Evolutionary conservation across 306 rosid genomes (phyloP).

Genomic region (Vigna angularis): DNA sequence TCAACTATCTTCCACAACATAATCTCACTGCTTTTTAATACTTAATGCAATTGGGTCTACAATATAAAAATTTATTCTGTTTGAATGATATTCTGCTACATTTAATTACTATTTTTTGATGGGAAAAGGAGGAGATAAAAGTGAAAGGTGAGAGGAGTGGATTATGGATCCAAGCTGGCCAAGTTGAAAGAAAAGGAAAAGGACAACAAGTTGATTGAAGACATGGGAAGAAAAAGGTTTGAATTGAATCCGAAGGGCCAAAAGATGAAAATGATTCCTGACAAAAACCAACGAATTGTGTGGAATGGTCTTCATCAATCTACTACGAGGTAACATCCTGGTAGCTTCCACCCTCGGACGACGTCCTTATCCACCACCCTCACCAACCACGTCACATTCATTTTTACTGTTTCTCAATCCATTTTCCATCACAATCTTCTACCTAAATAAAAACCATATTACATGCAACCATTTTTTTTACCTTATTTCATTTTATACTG

Average conservation of each 20-base stretch:
- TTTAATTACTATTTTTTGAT: no score
- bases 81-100: no score
- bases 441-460: neutral
- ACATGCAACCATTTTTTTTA: slow-evolving; percentile 26
- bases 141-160: slow-evolving; percentile 25
- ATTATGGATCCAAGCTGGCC: slow-evolving; percentile 46
- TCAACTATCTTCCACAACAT: no score
- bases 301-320: slow-evolving; percentile 27
- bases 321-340: slow-evolving; percentile 50
- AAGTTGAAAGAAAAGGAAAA: slow-evolving; percentile 22
- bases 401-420: neutral
- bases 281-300: neutral
- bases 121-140: neutral
- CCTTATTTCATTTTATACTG: neutral
- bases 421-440: no score
- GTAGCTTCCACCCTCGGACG: slow-evolving; percentile 52
- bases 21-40: no score
- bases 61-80: no score
- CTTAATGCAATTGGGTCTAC: no score
- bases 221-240: neutral
- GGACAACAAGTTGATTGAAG: slow-evolving; percentile 17
- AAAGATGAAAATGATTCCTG: slow-evolving; percentile 3
- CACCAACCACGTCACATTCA: slow-evolving; percentile 43
- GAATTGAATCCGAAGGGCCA: slow-evolving; percentile 20
- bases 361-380: slow-evolving; percentile 43